phyloP scores from a whole-genome alignment of 352 stramenopile genomes.

The Blastocystis sp. region DNA sequence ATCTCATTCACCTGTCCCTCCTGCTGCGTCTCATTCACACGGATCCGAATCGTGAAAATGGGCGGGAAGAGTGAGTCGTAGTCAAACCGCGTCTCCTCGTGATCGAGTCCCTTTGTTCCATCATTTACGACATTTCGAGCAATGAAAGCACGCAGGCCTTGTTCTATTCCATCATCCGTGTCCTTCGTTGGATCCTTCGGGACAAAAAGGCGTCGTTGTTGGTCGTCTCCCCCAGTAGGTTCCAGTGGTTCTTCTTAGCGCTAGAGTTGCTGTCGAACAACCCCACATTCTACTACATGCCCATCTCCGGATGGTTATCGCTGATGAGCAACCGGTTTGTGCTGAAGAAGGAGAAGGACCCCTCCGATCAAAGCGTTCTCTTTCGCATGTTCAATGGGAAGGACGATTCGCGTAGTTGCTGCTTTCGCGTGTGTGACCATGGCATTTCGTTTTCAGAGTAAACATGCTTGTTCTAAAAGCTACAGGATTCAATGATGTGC shows the following conservation, averaged over 20 bases:
- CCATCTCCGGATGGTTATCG: background rate
- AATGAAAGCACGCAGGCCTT: background rate
- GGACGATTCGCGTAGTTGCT: background rate
- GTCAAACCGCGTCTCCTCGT: conserved; percentile 37
- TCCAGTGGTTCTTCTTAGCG: background rate
- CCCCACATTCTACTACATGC: conserved; percentile 32
- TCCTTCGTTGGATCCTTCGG: background rate
- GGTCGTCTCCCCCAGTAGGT: conserved; percentile 17
- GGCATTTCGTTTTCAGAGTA: conserved; percentile 28
- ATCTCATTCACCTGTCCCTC: conserved; percentile 44
- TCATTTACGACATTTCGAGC: conserved; percentile 23
- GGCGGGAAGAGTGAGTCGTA: background rate
- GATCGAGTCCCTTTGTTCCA: conserved; percentile 34
- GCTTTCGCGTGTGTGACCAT: background rate
- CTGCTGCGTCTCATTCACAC: conserved; percentile 10
- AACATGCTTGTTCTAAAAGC: conserved; percentile 5
- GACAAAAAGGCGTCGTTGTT: conserved; percentile 39
- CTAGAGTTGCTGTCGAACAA: background rate
- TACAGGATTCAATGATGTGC: background rate
- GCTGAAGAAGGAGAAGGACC: background rate
- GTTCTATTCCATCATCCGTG: background rate
- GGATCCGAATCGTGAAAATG: background rate
- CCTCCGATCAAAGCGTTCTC: background rate
- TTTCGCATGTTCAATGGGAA: conserved; percentile 6
- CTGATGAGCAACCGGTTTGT: conserved; percentile 10